Evolutionary conservation across 2,329 filamentous ascomycete genomes (phyloP).

Genomic region (Trichoderma citrinoviride): DNA sequence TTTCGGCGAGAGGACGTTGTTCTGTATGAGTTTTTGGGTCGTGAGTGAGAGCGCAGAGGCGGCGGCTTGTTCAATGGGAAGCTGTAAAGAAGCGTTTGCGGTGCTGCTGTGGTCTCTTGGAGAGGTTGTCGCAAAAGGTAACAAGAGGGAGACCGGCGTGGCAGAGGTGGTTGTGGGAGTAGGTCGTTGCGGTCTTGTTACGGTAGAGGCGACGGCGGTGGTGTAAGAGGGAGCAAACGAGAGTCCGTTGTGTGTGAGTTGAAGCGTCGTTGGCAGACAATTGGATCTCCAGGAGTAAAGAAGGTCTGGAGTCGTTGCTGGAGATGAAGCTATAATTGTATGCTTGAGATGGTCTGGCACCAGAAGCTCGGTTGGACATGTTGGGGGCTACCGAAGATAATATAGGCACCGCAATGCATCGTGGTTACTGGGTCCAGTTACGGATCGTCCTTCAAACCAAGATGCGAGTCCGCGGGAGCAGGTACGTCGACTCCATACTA

Average conservation of each 20-base stretch:
- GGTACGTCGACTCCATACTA: conserved; percentile 7
- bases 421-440: conserved; percentile 16
- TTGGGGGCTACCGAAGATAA: conserved; percentile 22
- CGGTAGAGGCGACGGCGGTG: not conserved
- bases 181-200: not conserved
- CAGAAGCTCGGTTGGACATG: conserved; percentile 13
- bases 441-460: conserved; percentile 22
- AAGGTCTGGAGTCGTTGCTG: not conserved
- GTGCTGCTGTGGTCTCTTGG: not conserved
- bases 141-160: not conserved
- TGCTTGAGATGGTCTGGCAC: conserved; percentile 14
- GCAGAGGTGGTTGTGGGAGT: not conserved
- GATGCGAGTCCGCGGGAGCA: conserved; percentile 20
- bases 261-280: not conserved
- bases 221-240: conserved; percentile 1
- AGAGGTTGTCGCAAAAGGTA: not conserved
- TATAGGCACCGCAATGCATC: conserved; percentile 22
- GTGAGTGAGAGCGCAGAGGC: not conserved
- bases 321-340: conserved; percentile 4
- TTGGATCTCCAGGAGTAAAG: not conserved
- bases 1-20: not conserved
- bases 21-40: not conserved
- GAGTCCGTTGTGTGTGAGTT: not conserved
- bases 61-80: not conserved
- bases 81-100: not conserved